phyloP scores from a whole-genome alignment of 2,329 filamentous ascomycete genomes.

The Paracoccidioides lutzii region DNA sequence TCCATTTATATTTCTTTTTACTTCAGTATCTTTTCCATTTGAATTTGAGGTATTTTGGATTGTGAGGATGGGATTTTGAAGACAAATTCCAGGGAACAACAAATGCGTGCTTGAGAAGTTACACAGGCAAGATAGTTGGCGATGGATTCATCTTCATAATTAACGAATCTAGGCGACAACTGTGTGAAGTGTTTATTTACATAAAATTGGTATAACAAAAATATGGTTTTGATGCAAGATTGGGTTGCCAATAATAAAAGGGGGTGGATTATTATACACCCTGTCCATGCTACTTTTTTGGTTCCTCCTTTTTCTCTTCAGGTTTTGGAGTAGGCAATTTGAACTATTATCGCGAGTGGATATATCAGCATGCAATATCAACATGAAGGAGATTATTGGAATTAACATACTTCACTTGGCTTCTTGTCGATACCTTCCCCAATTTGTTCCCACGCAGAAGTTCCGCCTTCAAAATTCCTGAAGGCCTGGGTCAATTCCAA shows the following conservation, averaged over 20 bases:
- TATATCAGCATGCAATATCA: constrained; percentile 5
- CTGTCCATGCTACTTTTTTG: constrained; percentile 61
- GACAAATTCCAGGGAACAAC: too few relatives aligned
- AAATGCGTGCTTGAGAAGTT: too few relatives aligned
- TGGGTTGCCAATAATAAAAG: background rate
- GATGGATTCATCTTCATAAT: background rate
- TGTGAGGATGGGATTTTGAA: too few relatives aligned
- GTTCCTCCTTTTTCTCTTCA: constrained; percentile 78
- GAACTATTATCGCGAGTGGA: constrained; percentile 42
- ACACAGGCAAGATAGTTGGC: too few relatives aligned
- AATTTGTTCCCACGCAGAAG: constrained; percentile 57
- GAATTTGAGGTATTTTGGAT: too few relatives aligned
- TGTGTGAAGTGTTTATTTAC: background rate
- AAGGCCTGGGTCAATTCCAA: constrained; percentile 96
- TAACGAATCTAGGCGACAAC: background rate
- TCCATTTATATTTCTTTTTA: background rate
- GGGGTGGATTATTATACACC: constrained; percentile 9
- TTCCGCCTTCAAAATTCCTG: constrained; percentile 92
- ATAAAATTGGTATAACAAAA: background rate
- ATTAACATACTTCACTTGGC: constrained; percentile 51
- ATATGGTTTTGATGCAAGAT: background rate
- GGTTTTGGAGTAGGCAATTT: constrained; percentile 93
- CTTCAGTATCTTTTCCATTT: background rate
- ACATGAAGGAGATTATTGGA: background rate
- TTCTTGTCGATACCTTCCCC: constrained; percentile 61